Percentiles rank a stretch among this genome's conserved stretches.
Conservation (phyloP, 345 rosid genomes). For the Syzygium aromaticum region DNA sequence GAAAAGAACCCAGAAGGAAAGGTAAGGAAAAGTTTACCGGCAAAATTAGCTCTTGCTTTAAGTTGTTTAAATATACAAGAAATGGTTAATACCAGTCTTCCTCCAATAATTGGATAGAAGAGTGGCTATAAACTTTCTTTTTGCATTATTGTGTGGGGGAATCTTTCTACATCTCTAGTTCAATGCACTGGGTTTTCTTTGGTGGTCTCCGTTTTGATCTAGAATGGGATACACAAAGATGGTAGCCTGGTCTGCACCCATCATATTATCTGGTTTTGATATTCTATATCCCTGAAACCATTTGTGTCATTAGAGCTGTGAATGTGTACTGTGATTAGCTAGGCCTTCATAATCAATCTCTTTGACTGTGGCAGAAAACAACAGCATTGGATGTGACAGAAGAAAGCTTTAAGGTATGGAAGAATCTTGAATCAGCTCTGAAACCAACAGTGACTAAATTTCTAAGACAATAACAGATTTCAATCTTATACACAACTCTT, state of each 20-base stretch:
- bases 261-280: background rate
- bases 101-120: background rate
- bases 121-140: background rate
- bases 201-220: background rate
- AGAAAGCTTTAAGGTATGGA: slow-evolving; percentile 65
- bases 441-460: background rate
- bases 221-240: background rate
- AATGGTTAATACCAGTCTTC: background rate
- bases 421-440: background rate
- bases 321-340: background rate
- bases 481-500: background rate
- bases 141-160: background rate
- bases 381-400: slow-evolving; percentile 63
- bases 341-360: background rate
- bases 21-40: background rate
- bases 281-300: background rate
- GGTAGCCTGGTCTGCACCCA: background rate
- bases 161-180: background rate
- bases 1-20: background rate
- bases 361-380: slow-evolving; percentile 53
- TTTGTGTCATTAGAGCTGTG: background rate
- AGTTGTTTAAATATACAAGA: background rate
- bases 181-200: background rate
- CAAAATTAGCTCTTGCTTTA: background rate
- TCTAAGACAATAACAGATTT: background rate